Evolutionary conservation across 2,329 filamentous ascomycete genomes (phyloP), one percentile per base, ranked within the genome.

Genomic region (Diaporthe helianthi): DNA sequence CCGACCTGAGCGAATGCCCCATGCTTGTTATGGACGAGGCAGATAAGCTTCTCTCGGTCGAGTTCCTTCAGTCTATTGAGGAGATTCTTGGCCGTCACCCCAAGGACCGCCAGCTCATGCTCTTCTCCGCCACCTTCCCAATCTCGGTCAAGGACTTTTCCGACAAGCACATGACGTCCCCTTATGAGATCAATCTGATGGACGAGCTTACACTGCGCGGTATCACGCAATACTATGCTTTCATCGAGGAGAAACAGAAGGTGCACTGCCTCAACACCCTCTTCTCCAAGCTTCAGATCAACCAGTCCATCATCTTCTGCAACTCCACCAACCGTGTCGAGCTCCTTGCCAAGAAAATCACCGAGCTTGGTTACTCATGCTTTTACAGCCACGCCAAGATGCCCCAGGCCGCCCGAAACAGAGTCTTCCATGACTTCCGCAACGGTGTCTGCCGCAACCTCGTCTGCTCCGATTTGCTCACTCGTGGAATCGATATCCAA

Each of bases 21-120:
- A 98, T 97, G 78, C 99, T 99, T 79, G 93, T 99, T 83, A 99
- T 99, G 96, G 96, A 99, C 78, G 96, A 99, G 81, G 96, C 96
- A 67, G 96, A 99, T 82, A 99, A 99, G 85, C 90, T 99, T 71
- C 88, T 99, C 63, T 99, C 96, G 8, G 89, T 93, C 70, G 96
- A 99, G 79, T 99, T 99, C 79, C 99, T 96, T 8, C 94, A 95
- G 31, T 94, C 97, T 73, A 97, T 99, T 74, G 97, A 99, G 81
- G 94, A 99, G 80, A 87, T 99, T 26, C 86, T 99, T 61, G 92
- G 93, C 73, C 98, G 97, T 82, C 95, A 98, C 80, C 95, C 96
- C 72, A 97, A 96, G 80, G 95, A 99, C 78, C 92, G 96, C 70
- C 96, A 99, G 82, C 94, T 99, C 77, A 99, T 99, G 96, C 90